phyloP scores from a whole-genome alignment of 108 stramenopile genomes.

The Nitzschia sp. region DNA sequence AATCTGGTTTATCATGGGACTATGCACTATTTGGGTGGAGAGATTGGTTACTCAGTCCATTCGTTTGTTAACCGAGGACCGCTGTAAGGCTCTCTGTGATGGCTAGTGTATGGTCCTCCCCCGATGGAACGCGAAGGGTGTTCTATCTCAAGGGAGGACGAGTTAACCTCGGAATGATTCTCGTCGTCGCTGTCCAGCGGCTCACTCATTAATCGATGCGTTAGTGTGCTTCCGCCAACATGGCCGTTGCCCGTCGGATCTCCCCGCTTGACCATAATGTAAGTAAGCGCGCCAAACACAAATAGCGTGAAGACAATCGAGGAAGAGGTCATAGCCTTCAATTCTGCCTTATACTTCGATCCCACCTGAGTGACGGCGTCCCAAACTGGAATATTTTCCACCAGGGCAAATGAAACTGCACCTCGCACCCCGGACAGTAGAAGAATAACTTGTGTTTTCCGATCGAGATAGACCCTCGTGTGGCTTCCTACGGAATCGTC shows the following conservation, averaged over 20 bases:
- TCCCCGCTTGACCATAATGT: conserved; percentile 46
- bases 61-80: no score
- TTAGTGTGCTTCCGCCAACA: conserved; percentile 12
- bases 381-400: conserved; percentile 86
- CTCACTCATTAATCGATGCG: conserved; percentile 25
- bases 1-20: not conserved
- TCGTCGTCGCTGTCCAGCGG: conserved; percentile 33
- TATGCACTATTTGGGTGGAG: not conserved
- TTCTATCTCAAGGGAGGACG: conserved; percentile 25
- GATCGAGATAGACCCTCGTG: conserved; percentile 34
- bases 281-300: conserved; percentile 78
- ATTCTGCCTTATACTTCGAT: conserved; percentile 69
- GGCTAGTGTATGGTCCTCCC: no score
- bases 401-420: conserved; percentile 86
- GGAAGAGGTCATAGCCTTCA: conserved; percentile 86
- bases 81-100: no score
- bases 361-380: conserved; percentile 69
- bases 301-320: conserved; percentile 83
- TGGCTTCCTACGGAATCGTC: conserved; percentile 25
- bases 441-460: conserved; percentile 71
- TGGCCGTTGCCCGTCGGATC: not conserved
- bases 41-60: no score
- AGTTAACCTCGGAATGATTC: conserved; percentile 7
- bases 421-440: conserved; percentile 85
- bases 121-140: not conserved